A percentile compares a stretch with the other conserved stretches of the same genome.
These are phyloP conservation scores for Sphaerulina vaccinii DNA, from an alignment of 2,329 filamentous ascomycete species.

Conservation along the genomic window DNA sequence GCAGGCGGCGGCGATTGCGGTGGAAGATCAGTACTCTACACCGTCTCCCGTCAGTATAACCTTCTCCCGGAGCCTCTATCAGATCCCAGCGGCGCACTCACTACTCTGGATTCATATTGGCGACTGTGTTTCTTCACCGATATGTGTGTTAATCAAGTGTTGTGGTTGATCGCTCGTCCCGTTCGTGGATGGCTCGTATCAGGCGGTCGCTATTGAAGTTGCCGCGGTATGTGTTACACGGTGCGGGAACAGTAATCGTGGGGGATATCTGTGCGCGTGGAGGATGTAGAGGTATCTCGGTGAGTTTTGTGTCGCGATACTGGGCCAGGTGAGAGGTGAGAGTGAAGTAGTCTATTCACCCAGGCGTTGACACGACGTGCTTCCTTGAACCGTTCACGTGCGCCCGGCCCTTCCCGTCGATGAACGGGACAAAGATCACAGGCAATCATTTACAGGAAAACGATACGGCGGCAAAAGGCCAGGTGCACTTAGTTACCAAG, in stretches of 20 bases:
- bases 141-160: conserved; percentile 4
- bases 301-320: conserved; percentile 4
- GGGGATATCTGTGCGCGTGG: neutral
- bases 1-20: neutral
- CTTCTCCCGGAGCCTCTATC: conserved; percentile 7
- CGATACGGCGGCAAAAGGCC: too few species aligned
- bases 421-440: too few species aligned
- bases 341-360: conserved; percentile 1
- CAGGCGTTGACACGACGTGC: too few species aligned
- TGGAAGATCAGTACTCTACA: neutral
- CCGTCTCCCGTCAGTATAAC: conserved; percentile 15
- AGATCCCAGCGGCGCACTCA: conserved; percentile 52
- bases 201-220: conserved; percentile 7
- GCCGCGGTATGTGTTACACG: conserved; percentile 3
- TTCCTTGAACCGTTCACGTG: too few species aligned
- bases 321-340: conserved; percentile 7
- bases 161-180: conserved; percentile 1
- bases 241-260: neutral
- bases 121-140: conserved; percentile 10
- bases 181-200: conserved; percentile 3
- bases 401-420: too few species aligned
- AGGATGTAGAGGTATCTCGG: neutral
- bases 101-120: conserved; percentile 85
- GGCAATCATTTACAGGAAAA: too few species aligned
- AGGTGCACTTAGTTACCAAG: too few species aligned